These are phyloP conservation scores for Nakaseomyces delphensis DNA, from an alignment of 1,139 yeast genomes.

Conservation along the genomic window DNA sequence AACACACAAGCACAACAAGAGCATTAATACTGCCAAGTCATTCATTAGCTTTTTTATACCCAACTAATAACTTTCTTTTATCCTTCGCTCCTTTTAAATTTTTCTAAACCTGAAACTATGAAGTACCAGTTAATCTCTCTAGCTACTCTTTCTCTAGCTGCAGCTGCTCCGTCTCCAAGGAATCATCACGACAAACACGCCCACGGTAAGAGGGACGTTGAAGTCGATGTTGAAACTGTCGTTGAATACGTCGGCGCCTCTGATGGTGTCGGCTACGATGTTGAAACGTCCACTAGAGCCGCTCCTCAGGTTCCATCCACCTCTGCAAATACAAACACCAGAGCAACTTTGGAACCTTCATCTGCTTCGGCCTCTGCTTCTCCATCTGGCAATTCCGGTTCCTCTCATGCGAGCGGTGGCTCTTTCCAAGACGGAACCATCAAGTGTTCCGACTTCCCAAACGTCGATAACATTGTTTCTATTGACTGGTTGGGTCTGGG, in stretches of 20 bases:
- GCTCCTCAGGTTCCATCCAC: constrained; percentile 21
- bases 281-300: constrained; percentile 2
- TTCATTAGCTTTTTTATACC: neutral
- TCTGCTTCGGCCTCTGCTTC: constrained; percentile 19
- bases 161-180: constrained; percentile 32
- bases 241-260: constrained; percentile 40
- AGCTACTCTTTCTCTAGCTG: constrained; percentile 13
- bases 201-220: constrained; percentile 27
- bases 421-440: constrained; percentile 74
- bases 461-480: constrained; percentile 83
- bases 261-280: constrained; percentile 29
- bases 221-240: constrained; percentile 41
- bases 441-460: constrained; percentile 72
- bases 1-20: no score
- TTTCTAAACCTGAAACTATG: constrained; percentile 3
- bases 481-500: constrained; percentile 74
- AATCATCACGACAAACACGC: constrained; percentile 41
- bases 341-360: constrained; percentile 17
- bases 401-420: constrained; percentile 24
- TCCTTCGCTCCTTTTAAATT: constrained; percentile 9
- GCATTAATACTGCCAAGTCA: constrained; percentile 1
- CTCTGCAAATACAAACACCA: constrained; percentile 21
- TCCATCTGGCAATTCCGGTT: constrained; percentile 14
- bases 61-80: constrained; percentile 5
- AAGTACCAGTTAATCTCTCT: constrained; percentile 10